A percentile compares a stretch with the other conserved stretches of the same genome.
Evolutionary conservation across 2,329 filamentous ascomycete species (phyloP).

Genomic region (Penicillium aurantiogriseum): DNA sequence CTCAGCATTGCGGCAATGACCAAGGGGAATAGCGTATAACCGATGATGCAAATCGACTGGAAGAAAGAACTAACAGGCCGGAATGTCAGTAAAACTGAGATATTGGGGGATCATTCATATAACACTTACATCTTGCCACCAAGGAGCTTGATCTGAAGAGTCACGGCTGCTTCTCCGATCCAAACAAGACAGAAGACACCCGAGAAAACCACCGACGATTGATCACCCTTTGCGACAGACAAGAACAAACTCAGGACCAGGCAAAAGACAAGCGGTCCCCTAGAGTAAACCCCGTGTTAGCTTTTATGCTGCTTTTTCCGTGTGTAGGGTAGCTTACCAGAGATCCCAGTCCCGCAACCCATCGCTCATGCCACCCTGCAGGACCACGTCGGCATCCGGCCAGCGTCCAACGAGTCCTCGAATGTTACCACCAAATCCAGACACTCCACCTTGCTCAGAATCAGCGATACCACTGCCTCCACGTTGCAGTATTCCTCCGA

Average conservation of each 20-base stretch:
- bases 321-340: conserved; percentile 54
- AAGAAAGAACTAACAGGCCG: conserved; percentile 74
- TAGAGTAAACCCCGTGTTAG: conserved; percentile 27
- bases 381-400: conserved; percentile 65
- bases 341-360: conserved; percentile 95
- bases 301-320: neutral
- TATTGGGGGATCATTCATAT: neutral
- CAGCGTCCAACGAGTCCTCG: conserved; percentile 60
- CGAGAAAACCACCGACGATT: conserved; percentile 87
- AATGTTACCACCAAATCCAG: conserved; percentile 48
- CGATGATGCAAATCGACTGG: conserved; percentile 96
- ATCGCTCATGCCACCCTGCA: conserved; percentile 76
- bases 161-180: conserved; percentile 95
- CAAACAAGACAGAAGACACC: conserved; percentile 96
- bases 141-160: conserved; percentile 93
- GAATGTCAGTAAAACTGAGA: conserved; percentile 19
- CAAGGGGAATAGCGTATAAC: conserved; percentile 95
- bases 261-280: conserved; percentile 93
- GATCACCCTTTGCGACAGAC: conserved; percentile 74
- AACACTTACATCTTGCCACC: conserved; percentile 89
- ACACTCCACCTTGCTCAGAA: conserved; percentile 57
- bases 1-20: conserved; percentile 90
- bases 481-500: conserved; percentile 63
- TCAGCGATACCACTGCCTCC: conserved; percentile 55
- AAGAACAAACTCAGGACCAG: conserved; percentile 82